Conservation (phyloP, 1,284 basidiomycete genomes). For the Irpex sp. region DNA sequence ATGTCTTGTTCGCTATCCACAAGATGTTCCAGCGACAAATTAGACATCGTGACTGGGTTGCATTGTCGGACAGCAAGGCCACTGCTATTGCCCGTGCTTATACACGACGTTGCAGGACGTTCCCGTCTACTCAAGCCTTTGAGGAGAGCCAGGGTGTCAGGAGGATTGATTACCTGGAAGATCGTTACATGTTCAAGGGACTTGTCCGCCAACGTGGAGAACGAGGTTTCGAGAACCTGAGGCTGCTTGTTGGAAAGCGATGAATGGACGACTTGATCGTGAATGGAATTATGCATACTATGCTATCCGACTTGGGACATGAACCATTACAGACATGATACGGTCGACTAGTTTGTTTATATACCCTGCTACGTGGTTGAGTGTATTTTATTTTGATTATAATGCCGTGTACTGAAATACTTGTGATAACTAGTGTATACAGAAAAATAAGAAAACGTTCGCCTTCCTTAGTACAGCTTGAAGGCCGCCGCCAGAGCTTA, state of each 20-base stretch:
- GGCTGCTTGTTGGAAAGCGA: slow-evolving; percentile 29
- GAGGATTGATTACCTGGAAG: slow-evolving; percentile 48
- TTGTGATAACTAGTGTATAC: not conserved
- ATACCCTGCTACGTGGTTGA: not conserved
- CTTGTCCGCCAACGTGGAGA: slow-evolving; percentile 37
- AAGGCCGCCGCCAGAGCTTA: too few relatives aligned
- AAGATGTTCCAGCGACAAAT: slow-evolving; percentile 48
- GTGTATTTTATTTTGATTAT: not conserved
- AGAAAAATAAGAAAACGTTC: not conserved
- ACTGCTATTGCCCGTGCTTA: slow-evolving; percentile 50
- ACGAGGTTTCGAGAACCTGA: slow-evolving; percentile 37
- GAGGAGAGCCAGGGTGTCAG: slow-evolving; percentile 44
- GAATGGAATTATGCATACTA: not conserved
- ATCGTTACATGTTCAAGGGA: slow-evolving; percentile 52
- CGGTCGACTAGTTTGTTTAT: not conserved
- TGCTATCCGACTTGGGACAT: not conserved
- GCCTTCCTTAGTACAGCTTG: too few relatives aligned
- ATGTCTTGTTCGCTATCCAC: slow-evolving; percentile 54
- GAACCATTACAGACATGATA: not conserved
- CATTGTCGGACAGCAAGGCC: slow-evolving; percentile 37
- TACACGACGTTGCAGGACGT: slow-evolving; percentile 45
- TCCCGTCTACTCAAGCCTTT: slow-evolving; percentile 34
- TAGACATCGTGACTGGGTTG: slow-evolving; percentile 53
- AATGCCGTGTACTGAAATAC: not conserved
- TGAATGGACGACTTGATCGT: not conserved